Conservation (phyloP, 1,139 yeast species). For the Yamadazyma mexicana region DNA sequence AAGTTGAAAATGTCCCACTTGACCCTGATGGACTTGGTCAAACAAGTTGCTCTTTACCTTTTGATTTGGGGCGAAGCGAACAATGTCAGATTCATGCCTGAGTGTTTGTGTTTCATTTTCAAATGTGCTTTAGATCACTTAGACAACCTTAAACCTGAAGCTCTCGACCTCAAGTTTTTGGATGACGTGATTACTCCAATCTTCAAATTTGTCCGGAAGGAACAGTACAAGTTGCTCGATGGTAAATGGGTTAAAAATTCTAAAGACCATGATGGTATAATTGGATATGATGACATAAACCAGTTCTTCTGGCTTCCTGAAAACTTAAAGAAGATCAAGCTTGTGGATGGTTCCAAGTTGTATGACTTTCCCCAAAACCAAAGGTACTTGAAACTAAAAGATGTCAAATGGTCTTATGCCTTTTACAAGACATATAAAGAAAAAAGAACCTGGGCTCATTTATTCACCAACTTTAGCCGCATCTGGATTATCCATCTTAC, state of each 20-base stretch:
- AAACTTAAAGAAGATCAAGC: constrained; percentile 52
- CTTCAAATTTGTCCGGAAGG: constrained; percentile 42
- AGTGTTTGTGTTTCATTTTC: constrained; percentile 40
- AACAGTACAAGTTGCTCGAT: constrained; percentile 37
- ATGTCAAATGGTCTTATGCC: constrained; percentile 60
- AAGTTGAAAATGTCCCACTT: constrained; percentile 20
- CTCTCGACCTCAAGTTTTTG: constrained; percentile 25
- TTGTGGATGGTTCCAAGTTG: constrained; percentile 43
- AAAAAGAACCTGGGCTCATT: constrained; percentile 75
- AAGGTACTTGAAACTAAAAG: constrained; percentile 48
- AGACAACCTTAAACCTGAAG: not conserved
- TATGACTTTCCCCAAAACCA: constrained; percentile 43
- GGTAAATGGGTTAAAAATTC: constrained; percentile 49
- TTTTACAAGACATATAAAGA: constrained; percentile 76
- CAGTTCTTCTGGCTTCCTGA: constrained; percentile 80
- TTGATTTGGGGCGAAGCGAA: constrained; percentile 48
- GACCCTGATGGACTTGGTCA: constrained; percentile 22
- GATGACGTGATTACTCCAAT: constrained; percentile 46
- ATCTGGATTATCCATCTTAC: constrained; percentile 82
- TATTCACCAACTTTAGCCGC: constrained; percentile 73
- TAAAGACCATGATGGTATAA: constrained; percentile 66
- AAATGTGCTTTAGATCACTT: constrained; percentile 30
- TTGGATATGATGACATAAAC: constrained; percentile 87
- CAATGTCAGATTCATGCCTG: constrained; percentile 44
- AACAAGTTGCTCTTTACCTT: constrained; percentile 35